Percentiles rank a stretch among this genome's conserved stretches.
Evolutionary conservation across 108 stramenopile genomes (phyloP).

Genomic region (Fistulifera pelliculosa): DNA sequence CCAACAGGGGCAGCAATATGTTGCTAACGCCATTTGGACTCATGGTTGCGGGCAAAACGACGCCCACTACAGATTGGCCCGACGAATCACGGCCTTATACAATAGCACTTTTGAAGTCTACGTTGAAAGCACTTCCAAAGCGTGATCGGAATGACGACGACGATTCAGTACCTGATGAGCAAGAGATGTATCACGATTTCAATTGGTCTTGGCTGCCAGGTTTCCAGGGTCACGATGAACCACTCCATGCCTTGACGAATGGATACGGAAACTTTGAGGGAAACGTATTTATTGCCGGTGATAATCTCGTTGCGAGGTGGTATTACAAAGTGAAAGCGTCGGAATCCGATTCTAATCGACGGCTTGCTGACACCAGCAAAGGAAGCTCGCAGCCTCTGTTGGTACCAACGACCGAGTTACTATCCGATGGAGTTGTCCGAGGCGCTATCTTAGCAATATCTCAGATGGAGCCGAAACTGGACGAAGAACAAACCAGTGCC

Average conservation of each 20-base stretch:
- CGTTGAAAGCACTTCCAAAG: slow-evolving; percentile 43
- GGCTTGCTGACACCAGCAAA: slow-evolving; percentile 17
- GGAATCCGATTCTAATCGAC: slow-evolving; percentile 18
- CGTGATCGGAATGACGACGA: slow-evolving; percentile 12
- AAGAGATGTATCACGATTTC: slow-evolving; percentile 53
- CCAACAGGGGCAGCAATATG: slow-evolving; percentile 85
- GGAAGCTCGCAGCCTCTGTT: slow-evolving; percentile 26
- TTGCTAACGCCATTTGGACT: slow-evolving; percentile 78
- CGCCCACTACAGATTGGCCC: slow-evolving; percentile 61
- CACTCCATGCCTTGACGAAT: slow-evolving; percentile 80
- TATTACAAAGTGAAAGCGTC: slow-evolving; percentile 35
- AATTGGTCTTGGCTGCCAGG: slow-evolving; percentile 95
- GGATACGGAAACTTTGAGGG: slow-evolving; percentile 74
- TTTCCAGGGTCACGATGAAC: slow-evolving; percentile 84
- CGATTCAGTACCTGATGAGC: slow-evolving; percentile 18
- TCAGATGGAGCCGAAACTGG: slow-evolving; percentile 54
- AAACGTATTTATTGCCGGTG: slow-evolving; percentile 86
- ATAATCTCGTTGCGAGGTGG: slow-evolving; percentile 81
- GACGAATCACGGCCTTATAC: slow-evolving; percentile 63
- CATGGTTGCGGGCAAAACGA: slow-evolving; percentile 79
- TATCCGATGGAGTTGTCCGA: slow-evolving; percentile 53
- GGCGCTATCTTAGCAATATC: slow-evolving; percentile 85
- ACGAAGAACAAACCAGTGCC: slow-evolving; percentile 21
- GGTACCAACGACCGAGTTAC: slow-evolving; percentile 56
- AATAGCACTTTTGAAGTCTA: slow-evolving; percentile 72